These are phyloP conservation scores for Erodium moschatum DNA, from an alignment of 441 rosid species.

Conservation along the genomic window DNA sequence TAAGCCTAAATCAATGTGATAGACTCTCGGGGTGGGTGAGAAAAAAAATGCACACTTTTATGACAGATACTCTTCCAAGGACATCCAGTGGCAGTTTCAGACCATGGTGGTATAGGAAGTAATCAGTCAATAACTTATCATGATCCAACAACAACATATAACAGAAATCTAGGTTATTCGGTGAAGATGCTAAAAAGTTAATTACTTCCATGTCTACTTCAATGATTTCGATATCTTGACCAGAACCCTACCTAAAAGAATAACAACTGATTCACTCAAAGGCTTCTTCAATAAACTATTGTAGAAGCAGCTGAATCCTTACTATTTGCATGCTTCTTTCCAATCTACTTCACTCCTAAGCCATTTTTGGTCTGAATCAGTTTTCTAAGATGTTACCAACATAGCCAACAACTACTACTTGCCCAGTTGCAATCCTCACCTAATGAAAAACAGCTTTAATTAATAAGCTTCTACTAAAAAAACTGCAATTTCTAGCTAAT, in stretches of 20 bases:
- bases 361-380: background rate
- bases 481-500: background rate
- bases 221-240: background rate
- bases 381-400: background rate
- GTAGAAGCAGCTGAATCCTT: background rate
- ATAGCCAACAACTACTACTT: background rate
- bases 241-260: background rate
- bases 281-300: slow-evolving; percentile 1
- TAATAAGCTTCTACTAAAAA: background rate
- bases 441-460: background rate
- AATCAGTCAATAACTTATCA: background rate
- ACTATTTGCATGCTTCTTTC: background rate
- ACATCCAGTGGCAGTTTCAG: background rate
- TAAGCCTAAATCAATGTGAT: background rate
- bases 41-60: background rate
- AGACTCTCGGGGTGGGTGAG: background rate
- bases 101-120: background rate
- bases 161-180: background rate
- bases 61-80: background rate
- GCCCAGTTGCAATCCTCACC: background rate
- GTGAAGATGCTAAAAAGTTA: background rate
- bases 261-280: background rate
- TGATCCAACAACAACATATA: background rate
- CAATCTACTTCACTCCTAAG: background rate
- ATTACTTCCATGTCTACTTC: background rate